Percentiles rank a stretch among this genome's conserved stretches.
Evolutionary conservation across 345 rosid species (phyloP).

Genomic region (Eutrema heterophyllum): DNA sequence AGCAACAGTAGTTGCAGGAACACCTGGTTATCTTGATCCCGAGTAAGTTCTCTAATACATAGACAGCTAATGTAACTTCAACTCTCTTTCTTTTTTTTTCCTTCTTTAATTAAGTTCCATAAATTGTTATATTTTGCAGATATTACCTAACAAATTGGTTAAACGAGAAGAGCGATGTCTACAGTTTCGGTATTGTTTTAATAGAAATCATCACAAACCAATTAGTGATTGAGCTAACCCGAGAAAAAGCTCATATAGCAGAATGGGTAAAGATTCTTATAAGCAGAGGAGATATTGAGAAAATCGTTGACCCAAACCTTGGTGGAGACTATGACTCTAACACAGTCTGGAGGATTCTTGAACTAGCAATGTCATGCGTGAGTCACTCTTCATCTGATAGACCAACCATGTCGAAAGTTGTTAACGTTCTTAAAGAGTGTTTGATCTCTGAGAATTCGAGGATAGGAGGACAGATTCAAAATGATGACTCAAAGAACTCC

Average conservation of each 20-base stretch:
- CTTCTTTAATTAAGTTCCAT: not conserved
- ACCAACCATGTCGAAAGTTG: constrained; percentile 29
- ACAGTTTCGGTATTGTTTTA: constrained; percentile 44
- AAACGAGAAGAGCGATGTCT: constrained; percentile 43
- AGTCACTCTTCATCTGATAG: constrained; percentile 21
- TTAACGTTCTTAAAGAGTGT: constrained; percentile 17
- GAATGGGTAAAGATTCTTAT: constrained; percentile 20
- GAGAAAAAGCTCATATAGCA: constrained; percentile 22
- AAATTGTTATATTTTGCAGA: constrained; percentile 16
- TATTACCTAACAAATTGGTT: constrained; percentile 32
- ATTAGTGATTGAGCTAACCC: constrained; percentile 14
- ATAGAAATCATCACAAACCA: constrained; percentile 39
- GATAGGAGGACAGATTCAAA: not conserved
- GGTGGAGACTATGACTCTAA: constrained; percentile 20
- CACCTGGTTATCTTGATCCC: constrained; percentile 45
- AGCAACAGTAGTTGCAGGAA: constrained; percentile 23
- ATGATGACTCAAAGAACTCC: constrained; percentile 17
- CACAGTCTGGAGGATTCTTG: constrained; percentile 24
- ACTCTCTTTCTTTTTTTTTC: not conserved
- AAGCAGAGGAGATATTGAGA: constrained; percentile 11
- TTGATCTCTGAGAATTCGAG: constrained; percentile 12
- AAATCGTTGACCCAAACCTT: constrained; percentile 18
- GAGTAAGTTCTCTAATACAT: constrained; percentile 23
- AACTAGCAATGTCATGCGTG: constrained; percentile 24
- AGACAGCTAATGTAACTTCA: not conserved